phyloP scores from a whole-genome alignment of 2,329 filamentous ascomycete species.

The Paraconiothyrium sp. region DNA sequence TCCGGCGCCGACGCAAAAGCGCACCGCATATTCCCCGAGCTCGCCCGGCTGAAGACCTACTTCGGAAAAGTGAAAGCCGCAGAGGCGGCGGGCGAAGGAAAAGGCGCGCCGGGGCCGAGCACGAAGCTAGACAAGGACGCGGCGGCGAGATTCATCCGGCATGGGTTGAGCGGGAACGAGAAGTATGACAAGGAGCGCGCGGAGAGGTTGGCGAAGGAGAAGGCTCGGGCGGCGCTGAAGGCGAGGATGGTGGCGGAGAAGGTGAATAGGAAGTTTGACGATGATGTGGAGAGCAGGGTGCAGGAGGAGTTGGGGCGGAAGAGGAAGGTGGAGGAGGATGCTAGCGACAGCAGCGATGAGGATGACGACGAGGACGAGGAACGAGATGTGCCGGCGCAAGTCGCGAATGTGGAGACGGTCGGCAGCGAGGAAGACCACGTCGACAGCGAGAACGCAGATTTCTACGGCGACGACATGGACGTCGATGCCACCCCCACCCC shows the following conservation, averaged over 20 bases:
- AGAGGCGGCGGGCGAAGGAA: slow-evolving; percentile 58
- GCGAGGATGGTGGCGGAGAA: slow-evolving; percentile 32
- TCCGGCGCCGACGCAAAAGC: slow-evolving; percentile 81
- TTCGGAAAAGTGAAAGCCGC: slow-evolving; percentile 88
- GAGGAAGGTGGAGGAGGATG: slow-evolving; percentile 32
- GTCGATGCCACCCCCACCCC: slow-evolving; percentile 6
- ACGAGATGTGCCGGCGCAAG: slow-evolving; percentile 27
- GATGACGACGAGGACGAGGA: slow-evolving; percentile 33
- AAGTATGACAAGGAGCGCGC: slow-evolving; percentile 53
- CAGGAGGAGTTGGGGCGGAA: slow-evolving; percentile 34
- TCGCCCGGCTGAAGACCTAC: slow-evolving; percentile 88
- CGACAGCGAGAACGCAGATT: slow-evolving; percentile 26
- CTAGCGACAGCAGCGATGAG: slow-evolving; percentile 4
- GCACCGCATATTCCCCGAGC: slow-evolving; percentile 85
- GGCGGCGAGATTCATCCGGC: slow-evolving; percentile 81
- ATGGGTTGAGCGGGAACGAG: slow-evolving; percentile 71
- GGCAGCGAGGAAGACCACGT: slow-evolving; percentile 24
- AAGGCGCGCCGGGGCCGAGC: slow-evolving; percentile 66
- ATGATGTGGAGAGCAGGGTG: slow-evolving; percentile 34
- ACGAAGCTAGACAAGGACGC: slow-evolving; percentile 77
- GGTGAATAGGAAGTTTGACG: slow-evolving; percentile 41
- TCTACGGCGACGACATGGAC: slow-evolving; percentile 25
- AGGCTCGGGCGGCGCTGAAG: slow-evolving; percentile 35
- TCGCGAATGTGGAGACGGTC: neutral
- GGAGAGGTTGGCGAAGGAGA: slow-evolving; percentile 49